Evolutionary conservation across 345 rosid genomes (phyloP).

Genomic region (Litchi chinensis): DNA sequence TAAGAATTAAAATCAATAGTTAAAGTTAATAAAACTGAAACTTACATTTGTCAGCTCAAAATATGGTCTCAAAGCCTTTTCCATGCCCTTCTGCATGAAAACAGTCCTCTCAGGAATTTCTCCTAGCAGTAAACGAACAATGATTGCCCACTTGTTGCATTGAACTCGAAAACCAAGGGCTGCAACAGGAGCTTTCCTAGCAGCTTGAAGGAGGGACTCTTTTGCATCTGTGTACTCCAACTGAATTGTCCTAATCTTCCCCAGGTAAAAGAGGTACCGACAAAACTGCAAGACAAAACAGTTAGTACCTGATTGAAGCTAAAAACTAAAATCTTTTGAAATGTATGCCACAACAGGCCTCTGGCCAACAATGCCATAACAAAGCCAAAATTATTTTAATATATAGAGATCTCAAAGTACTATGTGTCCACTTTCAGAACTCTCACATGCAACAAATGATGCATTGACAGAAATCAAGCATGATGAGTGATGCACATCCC

Average conservation of each 20-base stretch:
- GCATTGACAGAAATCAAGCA: not conserved
- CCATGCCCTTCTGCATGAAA: constrained; percentile 68
- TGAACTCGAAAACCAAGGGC: constrained; percentile 60
- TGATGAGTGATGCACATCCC: not conserved
- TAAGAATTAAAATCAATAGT: not conserved
- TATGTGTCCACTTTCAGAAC: not conserved
- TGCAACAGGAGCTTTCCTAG: constrained; percentile 54
- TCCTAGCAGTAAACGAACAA: constrained; percentile 54
- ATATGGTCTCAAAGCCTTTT: constrained; percentile 60
- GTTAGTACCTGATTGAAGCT: not conserved
- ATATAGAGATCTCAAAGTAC: not conserved
- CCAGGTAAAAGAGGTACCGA: constrained; percentile 58
- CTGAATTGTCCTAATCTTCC: constrained; percentile 64
- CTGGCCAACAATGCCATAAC: not conserved
- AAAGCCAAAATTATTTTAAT: not conserved
- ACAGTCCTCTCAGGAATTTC: constrained; percentile 65
- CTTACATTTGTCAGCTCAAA: constrained; percentile 66
- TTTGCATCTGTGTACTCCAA: constrained; percentile 66
- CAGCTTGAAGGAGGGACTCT: constrained; percentile 64
- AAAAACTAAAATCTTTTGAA: not conserved
- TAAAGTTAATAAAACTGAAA: constrained; percentile 9
- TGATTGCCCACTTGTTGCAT: constrained; percentile 63
- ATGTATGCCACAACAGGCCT: not conserved
- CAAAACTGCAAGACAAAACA: constrained; percentile 44
- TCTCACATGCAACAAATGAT: not conserved